These are phyloP conservation scores for Pontederia crassipes DNA, from an alignment of 176 grass and related monocot species.

Conservation along the genomic window DNA sequence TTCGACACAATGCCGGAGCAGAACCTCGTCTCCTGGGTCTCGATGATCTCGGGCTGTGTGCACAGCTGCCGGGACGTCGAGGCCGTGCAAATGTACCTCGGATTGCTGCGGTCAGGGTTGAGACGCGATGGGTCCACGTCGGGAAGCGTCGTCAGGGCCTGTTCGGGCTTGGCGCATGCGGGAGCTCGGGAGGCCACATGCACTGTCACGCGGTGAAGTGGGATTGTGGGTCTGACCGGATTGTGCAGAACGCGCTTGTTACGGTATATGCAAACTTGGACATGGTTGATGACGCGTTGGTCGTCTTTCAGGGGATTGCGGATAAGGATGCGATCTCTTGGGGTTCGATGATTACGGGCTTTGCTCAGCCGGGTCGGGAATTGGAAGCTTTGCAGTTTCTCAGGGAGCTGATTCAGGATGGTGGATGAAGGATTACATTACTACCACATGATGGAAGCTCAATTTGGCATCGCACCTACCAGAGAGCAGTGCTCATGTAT, in stretches of 20 bases:
- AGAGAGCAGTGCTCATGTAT: conserved; percentile 26
- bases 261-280: conserved; percentile 17
- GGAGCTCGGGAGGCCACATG: conserved; percentile 12
- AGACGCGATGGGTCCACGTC: conserved; percentile 1
- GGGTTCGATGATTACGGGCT: conserved; percentile 17
- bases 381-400: conserved; percentile 10
- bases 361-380: conserved; percentile 17
- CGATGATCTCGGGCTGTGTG: conserved; percentile 14
- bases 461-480: conserved; percentile 13
- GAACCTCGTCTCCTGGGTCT: conserved; percentile 20
- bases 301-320: conserved; percentile 12
- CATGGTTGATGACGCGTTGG: conserved; percentile 3
- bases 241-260: conserved; percentile 19
- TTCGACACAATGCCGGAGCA: conserved; percentile 18
- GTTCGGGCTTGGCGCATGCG: conserved; percentile 7
- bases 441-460: conserved; percentile 18
- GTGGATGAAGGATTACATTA: conserved; percentile 18
- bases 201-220: conserved; percentile 16
- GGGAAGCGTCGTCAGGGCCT: conserved; percentile 12
- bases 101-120: conserved; percentile 8
- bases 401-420: conserved; percentile 16
- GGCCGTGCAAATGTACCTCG: conserved; percentile 15
- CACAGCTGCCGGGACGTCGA: conserved; percentile 5
- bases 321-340: conserved; percentile 21
- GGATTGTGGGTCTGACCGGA: not conserved